phyloP scores from a whole-genome alignment of 371 early-diverging fungal species.

The Rhizopus microsporus region DNA sequence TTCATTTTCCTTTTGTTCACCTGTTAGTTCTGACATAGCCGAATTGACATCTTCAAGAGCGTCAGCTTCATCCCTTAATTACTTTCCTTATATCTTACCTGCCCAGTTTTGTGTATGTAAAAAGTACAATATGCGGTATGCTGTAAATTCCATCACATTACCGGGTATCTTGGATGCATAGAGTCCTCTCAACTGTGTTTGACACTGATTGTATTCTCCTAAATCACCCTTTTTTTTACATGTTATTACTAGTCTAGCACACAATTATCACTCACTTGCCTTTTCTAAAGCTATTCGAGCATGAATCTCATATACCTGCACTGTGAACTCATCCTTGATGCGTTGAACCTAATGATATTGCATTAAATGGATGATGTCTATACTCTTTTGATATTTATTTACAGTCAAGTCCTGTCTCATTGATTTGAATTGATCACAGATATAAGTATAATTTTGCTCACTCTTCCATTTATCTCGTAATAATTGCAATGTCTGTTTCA shows the following conservation, averaged over 20 bases:
- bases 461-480: constrained; percentile 79
- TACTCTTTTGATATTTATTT: constrained; percentile 12
- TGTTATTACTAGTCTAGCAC: neutral
- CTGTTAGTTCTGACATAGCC: constrained; percentile 59
- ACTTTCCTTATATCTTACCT: constrained; percentile 48
- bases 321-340: constrained; percentile 90
- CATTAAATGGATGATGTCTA: neutral
- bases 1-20: constrained; percentile 54
- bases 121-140: constrained; percentile 90
- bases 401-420: constrained; percentile 94
- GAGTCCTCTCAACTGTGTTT: constrained; percentile 87
- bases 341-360: constrained; percentile 70
- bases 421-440: constrained; percentile 95
- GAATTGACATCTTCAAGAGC: constrained; percentile 66
- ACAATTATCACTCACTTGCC: constrained; percentile 32
- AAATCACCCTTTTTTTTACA: constrained; percentile 66
- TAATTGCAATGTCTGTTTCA: constrained; percentile 74
- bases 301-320: constrained; percentile 90
- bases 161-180: constrained; percentile 73
- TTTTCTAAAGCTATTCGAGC: constrained; percentile 93
- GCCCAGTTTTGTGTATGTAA: constrained; percentile 83
- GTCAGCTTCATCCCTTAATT: neutral
- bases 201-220: constrained; percentile 97
- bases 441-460: constrained; percentile 85
- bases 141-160: constrained; percentile 82